Conservation (phyloP, 1,139 yeast species). For the Candida pseudocylindracea region DNA sequence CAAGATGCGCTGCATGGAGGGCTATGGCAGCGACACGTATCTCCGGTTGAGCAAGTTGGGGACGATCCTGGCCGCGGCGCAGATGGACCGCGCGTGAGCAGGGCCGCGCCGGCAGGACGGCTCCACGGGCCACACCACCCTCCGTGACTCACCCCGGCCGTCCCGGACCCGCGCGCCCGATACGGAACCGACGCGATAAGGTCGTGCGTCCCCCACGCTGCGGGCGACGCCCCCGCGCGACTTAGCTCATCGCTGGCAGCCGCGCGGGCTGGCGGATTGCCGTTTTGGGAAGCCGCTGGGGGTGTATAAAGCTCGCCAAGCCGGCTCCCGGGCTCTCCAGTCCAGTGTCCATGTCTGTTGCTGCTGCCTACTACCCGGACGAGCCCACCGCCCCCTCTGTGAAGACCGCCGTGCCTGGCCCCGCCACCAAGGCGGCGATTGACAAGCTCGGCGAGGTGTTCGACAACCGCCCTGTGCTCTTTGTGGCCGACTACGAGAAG, state of each 20-base stretch:
- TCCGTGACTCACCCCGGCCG: too few relatives aligned
- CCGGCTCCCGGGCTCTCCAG: neutral
- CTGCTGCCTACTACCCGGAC: conserved; percentile 34
- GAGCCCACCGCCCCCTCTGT: conserved; percentile 45
- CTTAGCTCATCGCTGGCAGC: too few relatives aligned
- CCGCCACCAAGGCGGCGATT: conserved; percentile 23
- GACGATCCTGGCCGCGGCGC: conserved; percentile 35
- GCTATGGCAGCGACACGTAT: conserved; percentile 81
- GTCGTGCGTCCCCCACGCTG: too few relatives aligned
- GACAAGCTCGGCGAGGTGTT: conserved; percentile 28
- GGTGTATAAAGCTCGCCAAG: neutral
- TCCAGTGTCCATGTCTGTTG: conserved; percentile 13
- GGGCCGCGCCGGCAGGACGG: too few relatives aligned
- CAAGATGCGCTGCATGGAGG: conserved; percentile 64
- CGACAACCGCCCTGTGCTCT: conserved; percentile 46
- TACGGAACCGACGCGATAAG: too few relatives aligned
- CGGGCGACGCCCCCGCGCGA: too few relatives aligned
- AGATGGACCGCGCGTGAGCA: conserved; percentile 46
- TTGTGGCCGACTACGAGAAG: conserved; percentile 44
- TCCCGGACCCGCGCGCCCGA: too few relatives aligned
- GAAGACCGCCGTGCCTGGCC: conserved; percentile 40
- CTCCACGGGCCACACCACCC: too few relatives aligned
- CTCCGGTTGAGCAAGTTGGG: conserved; percentile 63
- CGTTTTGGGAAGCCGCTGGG: conserved; percentile 7
- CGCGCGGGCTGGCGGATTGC: conserved; percentile 2